phyloP scores from a whole-genome alignment of 192 early-diverging fungal genomes.

The Coemansia aciculifera region DNA sequence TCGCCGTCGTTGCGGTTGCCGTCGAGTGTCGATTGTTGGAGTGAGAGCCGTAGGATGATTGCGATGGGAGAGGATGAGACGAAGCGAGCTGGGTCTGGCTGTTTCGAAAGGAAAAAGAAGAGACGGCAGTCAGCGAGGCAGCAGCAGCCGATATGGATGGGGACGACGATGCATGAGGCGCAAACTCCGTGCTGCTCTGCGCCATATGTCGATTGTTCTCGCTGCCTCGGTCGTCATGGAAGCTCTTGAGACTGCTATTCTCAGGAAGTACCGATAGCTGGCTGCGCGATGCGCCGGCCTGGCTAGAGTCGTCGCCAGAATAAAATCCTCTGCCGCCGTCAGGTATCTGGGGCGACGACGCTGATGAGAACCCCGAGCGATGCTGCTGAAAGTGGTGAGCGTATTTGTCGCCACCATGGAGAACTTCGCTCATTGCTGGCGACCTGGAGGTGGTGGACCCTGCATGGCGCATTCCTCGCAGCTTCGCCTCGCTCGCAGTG shows the following conservation, averaged over 20 bases:
- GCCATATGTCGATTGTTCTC: constrained; percentile 27
- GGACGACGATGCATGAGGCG: constrained; percentile 37
- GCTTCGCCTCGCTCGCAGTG: constrained; percentile 5
- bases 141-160: constrained; percentile 39
- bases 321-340: not conserved
- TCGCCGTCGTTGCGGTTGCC: constrained; percentile 14
- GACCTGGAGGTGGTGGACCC: not conserved
- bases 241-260: constrained; percentile 18
- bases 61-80: constrained; percentile 5
- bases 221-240: constrained; percentile 12
- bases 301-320: constrained; percentile 3
- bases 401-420: not conserved
- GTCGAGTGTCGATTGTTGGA: constrained; percentile 35
- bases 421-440: not conserved
- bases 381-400: constrained; percentile 1
- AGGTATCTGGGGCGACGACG: not conserved
- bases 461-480: not conserved
- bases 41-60: constrained; percentile 9
- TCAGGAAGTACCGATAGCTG: constrained; percentile 29
- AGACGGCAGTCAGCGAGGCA: constrained; percentile 37
- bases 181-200: constrained; percentile 33
- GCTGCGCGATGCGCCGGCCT: constrained; percentile 11
- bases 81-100: constrained; percentile 14
- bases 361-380: constrained; percentile 9
- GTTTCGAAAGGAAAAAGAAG: constrained; percentile 51